phyloP scores from a whole-genome alignment of 2,329 filamentous ascomycete species.

The Ophiocordyceps unilateralis region DNA sequence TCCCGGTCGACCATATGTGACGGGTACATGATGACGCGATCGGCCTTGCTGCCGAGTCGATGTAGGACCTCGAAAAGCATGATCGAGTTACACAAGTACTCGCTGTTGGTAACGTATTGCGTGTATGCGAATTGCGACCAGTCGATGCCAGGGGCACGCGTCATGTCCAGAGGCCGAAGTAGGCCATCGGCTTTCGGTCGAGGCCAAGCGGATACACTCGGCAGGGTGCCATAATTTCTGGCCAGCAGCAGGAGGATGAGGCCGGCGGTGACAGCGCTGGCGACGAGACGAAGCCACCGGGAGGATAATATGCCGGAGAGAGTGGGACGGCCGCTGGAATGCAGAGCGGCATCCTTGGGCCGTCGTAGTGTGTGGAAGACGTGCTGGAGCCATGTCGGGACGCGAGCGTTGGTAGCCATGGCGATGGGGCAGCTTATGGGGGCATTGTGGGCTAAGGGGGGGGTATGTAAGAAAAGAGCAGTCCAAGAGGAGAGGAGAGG shows the following conservation, averaged over 20 bases:
- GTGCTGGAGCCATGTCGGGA: too few species aligned
- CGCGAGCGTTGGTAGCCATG: not conserved
- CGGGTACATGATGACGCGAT: slow-evolving; percentile 29
- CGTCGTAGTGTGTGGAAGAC: not conserved
- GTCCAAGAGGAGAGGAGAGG: not conserved
- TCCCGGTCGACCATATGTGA: slow-evolving; percentile 16
- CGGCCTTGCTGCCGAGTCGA: slow-evolving; percentile 22
- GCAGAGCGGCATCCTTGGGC: not conserved
- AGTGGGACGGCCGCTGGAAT: too few species aligned
- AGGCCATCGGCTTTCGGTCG: not conserved
- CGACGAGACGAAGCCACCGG: not conserved
- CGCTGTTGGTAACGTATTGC: slow-evolving; percentile 29
- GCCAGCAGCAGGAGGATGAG: not conserved
- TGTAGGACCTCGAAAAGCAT: slow-evolving; percentile 30
- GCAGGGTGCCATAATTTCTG: not conserved
- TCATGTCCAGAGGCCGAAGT: not conserved
- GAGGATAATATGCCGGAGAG: not conserved
- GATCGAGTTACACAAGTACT: slow-evolving; percentile 31
- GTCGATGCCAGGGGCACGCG: slow-evolving; percentile 9
- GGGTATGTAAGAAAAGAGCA: not conserved
- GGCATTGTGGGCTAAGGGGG: not conserved
- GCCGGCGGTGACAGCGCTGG: not conserved
- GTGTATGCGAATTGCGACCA: slow-evolving; percentile 29
- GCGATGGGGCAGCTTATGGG: not conserved
- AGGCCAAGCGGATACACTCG: not conserved